These are phyloP conservation scores for Globisporangium megalacanthum DNA, from an alignment of 352 stramenopile species.

Conservation along the genomic window DNA sequence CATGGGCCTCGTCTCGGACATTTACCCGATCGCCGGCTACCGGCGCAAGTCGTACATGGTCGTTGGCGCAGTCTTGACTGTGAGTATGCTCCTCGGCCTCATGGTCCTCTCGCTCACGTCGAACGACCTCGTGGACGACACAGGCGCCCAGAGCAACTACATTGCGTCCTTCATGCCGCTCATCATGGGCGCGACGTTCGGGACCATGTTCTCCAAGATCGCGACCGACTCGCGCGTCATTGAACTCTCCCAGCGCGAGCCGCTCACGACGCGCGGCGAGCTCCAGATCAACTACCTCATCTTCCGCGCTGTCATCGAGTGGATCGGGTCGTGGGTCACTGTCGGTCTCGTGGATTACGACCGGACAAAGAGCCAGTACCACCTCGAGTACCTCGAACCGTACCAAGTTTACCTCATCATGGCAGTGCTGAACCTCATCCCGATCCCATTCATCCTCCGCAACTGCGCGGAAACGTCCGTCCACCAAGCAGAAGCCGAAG, in stretches of 20 bases:
- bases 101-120: slow-evolving; percentile 42
- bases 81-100: slow-evolving; percentile 43
- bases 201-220: slow-evolving; percentile 84
- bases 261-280: slow-evolving; percentile 52
- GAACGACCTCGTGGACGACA: slow-evolving; percentile 13
- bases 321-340: slow-evolving; percentile 41
- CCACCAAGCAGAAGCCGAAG: slow-evolving; percentile 18
- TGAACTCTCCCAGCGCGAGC: slow-evolving; percentile 74
- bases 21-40: slow-evolving; percentile 79
- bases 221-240: slow-evolving; percentile 78
- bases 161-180: slow-evolving; percentile 35
- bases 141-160: slow-evolving; percentile 14
- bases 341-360: slow-evolving; percentile 41
- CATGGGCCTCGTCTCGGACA: slow-evolving; percentile 84
- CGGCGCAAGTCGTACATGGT: slow-evolving; percentile 91
- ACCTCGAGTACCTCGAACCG: slow-evolving; percentile 36
- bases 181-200: slow-evolving; percentile 75
- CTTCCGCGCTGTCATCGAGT: slow-evolving; percentile 49
- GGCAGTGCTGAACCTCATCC: slow-evolving; percentile 43
- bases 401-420: slow-evolving; percentile 46
- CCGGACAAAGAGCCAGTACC: slow-evolving; percentile 31
- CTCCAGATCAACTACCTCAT: slow-evolving; percentile 80
- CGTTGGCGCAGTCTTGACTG: slow-evolving; percentile 53
- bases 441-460: slow-evolving; percentile 56
- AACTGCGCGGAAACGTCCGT: slow-evolving; percentile 53